phyloP scores from a whole-genome alignment of 2,329 filamentous ascomycete genomes.

The Septoria linicola region DNA sequence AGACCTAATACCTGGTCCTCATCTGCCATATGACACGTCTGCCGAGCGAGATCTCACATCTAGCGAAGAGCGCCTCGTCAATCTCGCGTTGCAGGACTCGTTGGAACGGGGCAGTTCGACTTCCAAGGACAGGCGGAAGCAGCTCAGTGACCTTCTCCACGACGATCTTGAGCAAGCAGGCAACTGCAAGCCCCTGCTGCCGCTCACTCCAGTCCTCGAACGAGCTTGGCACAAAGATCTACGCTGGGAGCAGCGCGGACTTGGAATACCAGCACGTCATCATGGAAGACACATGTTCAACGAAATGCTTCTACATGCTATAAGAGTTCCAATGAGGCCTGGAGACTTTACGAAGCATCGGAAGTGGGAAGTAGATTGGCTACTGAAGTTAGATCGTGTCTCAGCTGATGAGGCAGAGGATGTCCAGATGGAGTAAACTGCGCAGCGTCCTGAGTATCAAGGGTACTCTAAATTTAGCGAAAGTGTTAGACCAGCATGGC shows the following conservation, averaged over 20 bases:
- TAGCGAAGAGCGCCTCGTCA: conserved; percentile 1
- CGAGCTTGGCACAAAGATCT: conserved; percentile 27
- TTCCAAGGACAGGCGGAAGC: neutral
- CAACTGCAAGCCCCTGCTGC: conserved; percentile 13
- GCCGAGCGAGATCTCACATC: neutral
- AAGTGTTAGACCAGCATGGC: neutral
- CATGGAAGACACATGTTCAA: conserved; percentile 16
- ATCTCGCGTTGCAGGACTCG: neutral
- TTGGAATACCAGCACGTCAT: conserved; percentile 14
- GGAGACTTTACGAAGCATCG: conserved; percentile 18
- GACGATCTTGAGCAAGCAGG: conserved; percentile 11
- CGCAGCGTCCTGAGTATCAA: no score
- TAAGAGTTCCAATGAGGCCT: conserved; percentile 27
- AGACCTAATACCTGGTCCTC: neutral
- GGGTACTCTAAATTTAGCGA: no score
- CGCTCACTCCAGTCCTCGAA: conserved; percentile 25
- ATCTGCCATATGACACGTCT: conserved; percentile 1
- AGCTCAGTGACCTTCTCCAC: neutral
- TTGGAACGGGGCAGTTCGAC: neutral
- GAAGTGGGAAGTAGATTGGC: conserved; percentile 9
- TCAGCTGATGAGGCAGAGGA: neutral
- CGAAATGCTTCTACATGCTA: conserved; percentile 27
- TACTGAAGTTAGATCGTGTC: neutral
- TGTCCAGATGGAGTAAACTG: neutral
- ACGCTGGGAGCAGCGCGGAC: conserved; percentile 23